Base-by-base conservation (phyloP, 352 stramenopile genomes). In the Phytopythium cucurbitacearum region DNA sequence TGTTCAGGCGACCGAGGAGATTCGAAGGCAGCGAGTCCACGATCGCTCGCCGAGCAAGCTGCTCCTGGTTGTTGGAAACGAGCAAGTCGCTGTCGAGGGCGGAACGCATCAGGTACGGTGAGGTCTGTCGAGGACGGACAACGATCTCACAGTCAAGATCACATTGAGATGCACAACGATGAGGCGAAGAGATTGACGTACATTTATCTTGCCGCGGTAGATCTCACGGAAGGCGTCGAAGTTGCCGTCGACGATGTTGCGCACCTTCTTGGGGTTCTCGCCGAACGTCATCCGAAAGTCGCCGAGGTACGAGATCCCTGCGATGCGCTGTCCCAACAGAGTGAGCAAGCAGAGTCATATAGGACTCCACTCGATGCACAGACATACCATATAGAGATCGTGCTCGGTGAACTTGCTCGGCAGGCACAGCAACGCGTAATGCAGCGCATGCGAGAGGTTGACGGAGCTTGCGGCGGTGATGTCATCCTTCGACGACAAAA, bases 261-360 rank as follows among this genome's bases (percentile, higher is more conserved):
- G 80, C 21, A 96, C 87, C 51, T 96, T 96, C 53, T 88, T 88
- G 5, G 86, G 87, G 59, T 96, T 96, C 61, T 96, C 87, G 7
- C 85, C 85, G 57, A 96, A 95, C 33, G 69, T 83, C 87, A 96
- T 96, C 37, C 87, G 82, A 51, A 96, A 95, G 60, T 96, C 87
- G 37, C 87, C 87, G 12, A 88, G 46, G 62, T 96, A 96, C 43
- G 87, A 96, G 45, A 96, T 94, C 3, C 86, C 82, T 12, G 87
- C 87, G 34, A 96, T 94, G 67, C 84, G 87, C 84, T 94, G 41
- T 58, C 11, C 33, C 12, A 61, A 28, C 40, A 8, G 7, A 41
- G 39, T 46, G 15, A 34, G 21, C 34, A 32, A 47, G 53, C 39
- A 47, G 16, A 28, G 21, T 28, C 21, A 28, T 28, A 28, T 28